Evolutionary conservation across 2,329 filamentous ascomycete genomes (phyloP).

Genomic region (Fusarium falciforme): DNA sequence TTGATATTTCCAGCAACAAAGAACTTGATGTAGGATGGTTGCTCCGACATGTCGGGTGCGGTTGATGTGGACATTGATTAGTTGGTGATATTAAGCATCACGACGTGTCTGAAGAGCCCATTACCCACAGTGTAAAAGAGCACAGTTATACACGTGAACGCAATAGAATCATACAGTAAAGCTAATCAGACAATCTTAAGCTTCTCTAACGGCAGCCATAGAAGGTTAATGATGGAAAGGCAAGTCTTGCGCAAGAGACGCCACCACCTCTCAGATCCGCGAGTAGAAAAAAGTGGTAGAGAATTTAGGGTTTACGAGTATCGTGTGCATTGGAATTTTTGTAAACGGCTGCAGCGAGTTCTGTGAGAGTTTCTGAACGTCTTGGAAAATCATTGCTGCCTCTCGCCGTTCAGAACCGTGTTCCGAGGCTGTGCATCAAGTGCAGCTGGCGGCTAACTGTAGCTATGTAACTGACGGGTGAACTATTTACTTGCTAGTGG

Average conservation of each 20-base stretch:
- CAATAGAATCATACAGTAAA: neutral
- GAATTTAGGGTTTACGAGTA: neutral
- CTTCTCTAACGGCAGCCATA: neutral
- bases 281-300: neutral
- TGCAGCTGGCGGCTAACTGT: neutral
- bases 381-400: neutral
- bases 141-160: neutral
- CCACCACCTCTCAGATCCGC: neutral
- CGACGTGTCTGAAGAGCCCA: neutral
- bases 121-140: neutral
- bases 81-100: neutral
- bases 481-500: neutral
- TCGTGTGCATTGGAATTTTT: neutral
- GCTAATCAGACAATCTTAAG: neutral
- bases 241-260: neutral
- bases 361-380: neutral
- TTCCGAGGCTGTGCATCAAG: neutral
- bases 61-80: neutral
- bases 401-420: neutral
- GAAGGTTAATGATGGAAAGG: neutral
- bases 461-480: neutral
- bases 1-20: neutral
- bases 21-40: neutral
- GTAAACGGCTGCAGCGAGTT: neutral
- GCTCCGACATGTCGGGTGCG: neutral